Evolutionary conservation across 148 eudicot species (phyloP).

Genomic region (Cornus suecica): DNA sequence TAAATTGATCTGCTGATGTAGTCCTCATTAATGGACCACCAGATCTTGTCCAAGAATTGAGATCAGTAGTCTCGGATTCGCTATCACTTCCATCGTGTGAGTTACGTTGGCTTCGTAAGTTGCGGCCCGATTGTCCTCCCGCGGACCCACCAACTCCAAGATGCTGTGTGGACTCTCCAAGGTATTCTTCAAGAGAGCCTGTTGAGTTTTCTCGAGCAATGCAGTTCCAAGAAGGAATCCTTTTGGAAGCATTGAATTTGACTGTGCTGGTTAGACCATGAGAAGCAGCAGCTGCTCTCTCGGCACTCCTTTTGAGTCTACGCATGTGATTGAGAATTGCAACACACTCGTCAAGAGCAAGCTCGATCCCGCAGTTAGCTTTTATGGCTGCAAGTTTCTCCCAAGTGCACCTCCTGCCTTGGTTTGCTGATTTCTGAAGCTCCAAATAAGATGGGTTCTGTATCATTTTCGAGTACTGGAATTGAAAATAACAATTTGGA

Average conservation of each 20-base stretch:
- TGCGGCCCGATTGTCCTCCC: constrained; percentile 15
- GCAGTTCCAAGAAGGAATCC: constrained; percentile 96
- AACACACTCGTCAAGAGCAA: constrained; percentile 88
- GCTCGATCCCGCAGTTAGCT: constrained; percentile 92
- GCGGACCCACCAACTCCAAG: constrained; percentile 36
- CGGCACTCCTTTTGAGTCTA: constrained; percentile 60
- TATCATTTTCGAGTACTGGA: constrained; percentile 71
- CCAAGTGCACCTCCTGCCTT: constrained; percentile 96
- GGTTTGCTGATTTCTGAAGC: constrained; percentile 91
- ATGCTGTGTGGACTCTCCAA: constrained; percentile 51
- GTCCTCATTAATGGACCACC: constrained; percentile 99
- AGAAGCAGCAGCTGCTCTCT: constrained; percentile 61
- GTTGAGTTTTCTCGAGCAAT: constrained; percentile 88
- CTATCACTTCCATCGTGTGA: constrained; percentile 76
- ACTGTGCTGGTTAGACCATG: constrained; percentile 35
- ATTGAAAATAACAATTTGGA: background rate
- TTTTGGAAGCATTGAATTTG: constrained; percentile 65
- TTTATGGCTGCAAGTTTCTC: constrained; percentile 97
- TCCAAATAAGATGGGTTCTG: constrained; percentile 84
- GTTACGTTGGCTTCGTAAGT: constrained; percentile 31
- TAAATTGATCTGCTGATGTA: constrained; percentile 63
- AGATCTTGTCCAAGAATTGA: constrained; percentile 77
- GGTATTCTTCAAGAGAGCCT: constrained; percentile 82
- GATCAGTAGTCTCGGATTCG: constrained; percentile 62
- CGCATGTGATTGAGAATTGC: constrained; percentile 95